Evolutionary conservation across 2,329 filamentous ascomycete genomes (phyloP), one percentile per base, ranked within the genome.

Genomic region (Aspergillus tamarii): DNA sequence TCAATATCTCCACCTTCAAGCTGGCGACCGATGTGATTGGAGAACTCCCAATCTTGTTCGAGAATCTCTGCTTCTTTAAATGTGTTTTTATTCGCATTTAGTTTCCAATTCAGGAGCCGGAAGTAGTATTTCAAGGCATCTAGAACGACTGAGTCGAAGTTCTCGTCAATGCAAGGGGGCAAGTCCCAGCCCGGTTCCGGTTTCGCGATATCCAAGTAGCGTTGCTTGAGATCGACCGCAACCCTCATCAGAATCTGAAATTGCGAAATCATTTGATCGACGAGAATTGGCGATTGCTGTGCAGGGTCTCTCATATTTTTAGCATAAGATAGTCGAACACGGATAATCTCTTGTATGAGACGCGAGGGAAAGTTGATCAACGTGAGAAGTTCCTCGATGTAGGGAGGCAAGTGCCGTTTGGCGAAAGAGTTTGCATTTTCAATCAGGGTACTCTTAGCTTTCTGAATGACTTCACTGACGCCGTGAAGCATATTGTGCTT

Each of bases 51-150:
- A 79, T 99, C 95, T 73, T 97, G 93, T 75, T 97, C 96, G 55
- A 99, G 82, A 67, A 99, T 91, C 82, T 99, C 95, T 8, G 95
- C 95, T 78, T 99, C 95, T 76, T 98, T 98, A 85, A 99, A 99
- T 0, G 94, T 97, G 80, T 98, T 99, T 78, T 97, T 98, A 83
- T 98, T 98, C 61, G 93, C 92, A 71, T 91, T 94, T 59, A 99
- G 83, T 78, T 98, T 98, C 93, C 94, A 98, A 75, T 98, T 97
- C 52, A 99, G 84, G 87, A 99, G 94, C 77, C 94, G 95, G 85
- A 99, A 99, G 80, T 99, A 99, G 78, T 97, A 98, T 76, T 94
- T 96, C 70, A 99, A 83, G 0, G 94, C 94, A 73, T 97, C 94
- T 50, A 99, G 81, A 11, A 98, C 92, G 21, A 96, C 92, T 39